Percentiles rank a stretch among this genome's conserved stretches.
These are phyloP conservation scores for Canavalia ensiformis DNA, from an alignment of 306 rosid species.

Conservation along the genomic window DNA sequence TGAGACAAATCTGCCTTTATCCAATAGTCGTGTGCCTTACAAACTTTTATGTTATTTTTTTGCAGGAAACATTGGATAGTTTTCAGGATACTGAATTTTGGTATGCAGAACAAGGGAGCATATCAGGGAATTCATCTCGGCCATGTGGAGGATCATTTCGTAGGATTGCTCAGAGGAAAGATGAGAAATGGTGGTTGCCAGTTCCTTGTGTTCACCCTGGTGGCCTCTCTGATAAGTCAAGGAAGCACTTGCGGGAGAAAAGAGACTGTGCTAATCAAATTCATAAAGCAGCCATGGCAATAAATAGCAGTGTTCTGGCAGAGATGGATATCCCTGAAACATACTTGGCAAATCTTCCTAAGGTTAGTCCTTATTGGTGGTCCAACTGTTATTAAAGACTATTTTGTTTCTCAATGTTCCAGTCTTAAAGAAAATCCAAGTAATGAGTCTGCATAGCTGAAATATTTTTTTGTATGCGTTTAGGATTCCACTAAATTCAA, in stretches of 20 bases:
- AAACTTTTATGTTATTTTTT: not conserved
- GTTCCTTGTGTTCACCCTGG: conserved; percentile 79
- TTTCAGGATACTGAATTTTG: conserved; percentile 84
- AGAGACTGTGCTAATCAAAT: conserved; percentile 89
- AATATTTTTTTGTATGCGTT: not conserved
- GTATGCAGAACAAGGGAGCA: conserved; percentile 92
- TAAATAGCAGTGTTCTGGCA: conserved; percentile 86
- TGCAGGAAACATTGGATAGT: conserved; percentile 88
- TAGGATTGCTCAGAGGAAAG: conserved; percentile 72
- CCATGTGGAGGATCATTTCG: conserved; percentile 81
- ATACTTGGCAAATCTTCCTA: conserved; percentile 81
- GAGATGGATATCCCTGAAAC: conserved; percentile 94
- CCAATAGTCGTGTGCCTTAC: conserved; percentile 28
- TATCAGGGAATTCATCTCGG: conserved; percentile 67
- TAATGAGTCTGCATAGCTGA: conserved; percentile 9
- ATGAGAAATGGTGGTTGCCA: conserved; percentile 99
- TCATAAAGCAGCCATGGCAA: conserved; percentile 97
- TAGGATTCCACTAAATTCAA: not conserved
- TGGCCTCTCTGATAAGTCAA: conserved; percentile 80
- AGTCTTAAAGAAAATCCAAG: not conserved
- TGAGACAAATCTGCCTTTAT: conserved; percentile 3
- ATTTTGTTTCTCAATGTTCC: conserved; percentile 27
- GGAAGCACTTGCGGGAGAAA: conserved; percentile 75
- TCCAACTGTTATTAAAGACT: not conserved
- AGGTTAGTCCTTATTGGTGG: conserved; percentile 63